A percentile compares a stretch with the other conserved stretches of the same genome.
These are phyloP conservation scores for Dipteronia dyeriana DNA, from an alignment of 345 rosid genomes.

Conservation along the genomic window DNA sequence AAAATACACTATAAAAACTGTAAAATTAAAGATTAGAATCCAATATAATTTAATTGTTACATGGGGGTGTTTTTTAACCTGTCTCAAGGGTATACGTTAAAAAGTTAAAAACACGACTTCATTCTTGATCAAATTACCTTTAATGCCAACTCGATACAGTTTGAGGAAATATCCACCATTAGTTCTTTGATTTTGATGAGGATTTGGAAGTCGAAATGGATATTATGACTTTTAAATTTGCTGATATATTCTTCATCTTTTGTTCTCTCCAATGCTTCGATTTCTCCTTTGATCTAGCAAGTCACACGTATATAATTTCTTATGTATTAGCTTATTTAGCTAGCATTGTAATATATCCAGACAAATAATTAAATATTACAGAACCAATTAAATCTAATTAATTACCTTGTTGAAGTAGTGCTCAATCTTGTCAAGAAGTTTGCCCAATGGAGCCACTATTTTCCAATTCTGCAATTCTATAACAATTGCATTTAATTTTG, in stretches of 20 bases:
- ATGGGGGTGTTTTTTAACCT: too few relatives aligned
- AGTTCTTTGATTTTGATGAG: slow-evolving; percentile 74
- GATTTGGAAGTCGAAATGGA: slow-evolving; percentile 71
- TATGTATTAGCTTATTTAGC: not conserved
- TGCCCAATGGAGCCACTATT: slow-evolving; percentile 58
- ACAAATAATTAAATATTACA: not conserved
- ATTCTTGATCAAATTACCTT: slow-evolving; percentile 43
- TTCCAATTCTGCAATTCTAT: slow-evolving; percentile 68
- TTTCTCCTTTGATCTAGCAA: slow-evolving; percentile 70
- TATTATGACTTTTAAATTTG: slow-evolving; percentile 70
- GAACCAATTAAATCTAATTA: not conserved
- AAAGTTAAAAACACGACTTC: too few relatives aligned
- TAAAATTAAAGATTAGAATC: not conserved
- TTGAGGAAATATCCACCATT: slow-evolving; percentile 85
- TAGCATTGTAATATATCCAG: too few relatives aligned
- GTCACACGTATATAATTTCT: not conserved
- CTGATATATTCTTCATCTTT: slow-evolving; percentile 74
- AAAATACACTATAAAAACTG: not conserved
- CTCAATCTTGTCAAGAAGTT: slow-evolving; percentile 78
- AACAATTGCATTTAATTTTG: slow-evolving; percentile 52
- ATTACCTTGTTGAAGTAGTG: slow-evolving; percentile 77
- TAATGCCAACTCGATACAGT: slow-evolving; percentile 79
- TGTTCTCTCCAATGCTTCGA: slow-evolving; percentile 69
- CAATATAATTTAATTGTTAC: too few relatives aligned
- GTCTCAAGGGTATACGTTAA: too few relatives aligned